Evolutionary conservation across 192 early-diverging fungal genomes (phyloP).

Genomic region (Jimgerdemannia flammicorona): DNA sequence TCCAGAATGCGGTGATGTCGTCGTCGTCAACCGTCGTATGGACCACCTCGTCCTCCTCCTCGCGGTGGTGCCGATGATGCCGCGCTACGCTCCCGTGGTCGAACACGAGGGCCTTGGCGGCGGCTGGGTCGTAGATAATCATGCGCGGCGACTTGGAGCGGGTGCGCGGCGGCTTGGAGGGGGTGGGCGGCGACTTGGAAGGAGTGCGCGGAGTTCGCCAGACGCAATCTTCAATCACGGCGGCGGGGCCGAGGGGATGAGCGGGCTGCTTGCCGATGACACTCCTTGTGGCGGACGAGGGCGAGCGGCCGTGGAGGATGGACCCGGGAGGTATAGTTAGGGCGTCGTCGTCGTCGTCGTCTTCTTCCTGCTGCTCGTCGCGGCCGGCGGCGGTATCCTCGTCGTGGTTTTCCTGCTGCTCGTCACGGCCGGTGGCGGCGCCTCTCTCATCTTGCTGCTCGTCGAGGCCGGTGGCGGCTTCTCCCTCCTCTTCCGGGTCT

Average conservation of each 20-base stretch:
- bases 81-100: background rate
- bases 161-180: no score
- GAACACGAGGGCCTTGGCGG: no score
- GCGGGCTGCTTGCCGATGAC: no score
- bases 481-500: background rate
- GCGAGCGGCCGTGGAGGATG: no score
- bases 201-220: background rate
- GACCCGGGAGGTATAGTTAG: background rate
- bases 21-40: background rate
- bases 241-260: no score
- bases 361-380: background rate
- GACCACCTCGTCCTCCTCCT: background rate
- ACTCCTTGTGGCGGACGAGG: no score
- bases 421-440: no score
- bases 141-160: no score
- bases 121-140: no score
- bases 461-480: background rate
- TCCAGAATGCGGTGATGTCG: background rate
- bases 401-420: background rate
- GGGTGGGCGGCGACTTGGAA: background rate
- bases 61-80: background rate
- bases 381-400: background rate
- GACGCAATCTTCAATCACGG: no score
- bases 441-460: background rate
- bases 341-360: background rate